A percentile compares a stretch with the other conserved stretches of the same genome.
Conservation (phyloP, 306 rosid species). For the Sechiopsis laciniata region DNA sequence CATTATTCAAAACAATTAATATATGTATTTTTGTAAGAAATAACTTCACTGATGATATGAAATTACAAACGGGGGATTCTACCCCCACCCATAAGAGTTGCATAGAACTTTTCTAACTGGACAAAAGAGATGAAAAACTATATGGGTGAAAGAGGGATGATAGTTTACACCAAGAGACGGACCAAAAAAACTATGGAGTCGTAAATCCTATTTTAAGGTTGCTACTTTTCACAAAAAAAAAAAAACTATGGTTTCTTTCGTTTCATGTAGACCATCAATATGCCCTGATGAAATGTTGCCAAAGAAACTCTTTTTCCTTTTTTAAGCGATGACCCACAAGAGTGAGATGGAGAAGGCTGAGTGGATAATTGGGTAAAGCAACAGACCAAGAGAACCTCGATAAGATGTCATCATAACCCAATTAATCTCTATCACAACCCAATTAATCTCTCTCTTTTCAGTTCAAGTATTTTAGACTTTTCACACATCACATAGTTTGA, state of each 20-base stretch:
- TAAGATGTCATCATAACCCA: neutral
- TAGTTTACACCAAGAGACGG: neutral
- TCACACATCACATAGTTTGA: slow-evolving; percentile 7
- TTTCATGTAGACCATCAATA: neutral
- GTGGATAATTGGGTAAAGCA: neutral
- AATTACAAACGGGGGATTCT: neutral
- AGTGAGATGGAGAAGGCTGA: neutral
- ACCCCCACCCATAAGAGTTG: neutral
- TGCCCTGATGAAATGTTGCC: neutral
- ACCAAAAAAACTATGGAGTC: neutral
- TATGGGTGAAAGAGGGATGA: neutral
- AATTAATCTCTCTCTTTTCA: too few relatives aligned
- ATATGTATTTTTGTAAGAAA: neutral
- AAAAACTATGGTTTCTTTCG: neutral
- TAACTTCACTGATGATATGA: neutral
- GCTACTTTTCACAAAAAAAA: neutral
- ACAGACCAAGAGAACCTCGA: neutral
- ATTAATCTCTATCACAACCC: neutral
- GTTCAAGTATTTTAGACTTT: neutral
- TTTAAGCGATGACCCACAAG: neutral
- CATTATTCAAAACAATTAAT: neutral
- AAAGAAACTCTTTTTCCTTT: neutral
- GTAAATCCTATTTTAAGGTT: neutral
- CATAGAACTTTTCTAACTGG: neutral
- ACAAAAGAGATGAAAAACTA: neutral